Base-by-base conservation (phyloP, 371 early-diverging fungal genomes). In the Mortierella sp. region DNA sequence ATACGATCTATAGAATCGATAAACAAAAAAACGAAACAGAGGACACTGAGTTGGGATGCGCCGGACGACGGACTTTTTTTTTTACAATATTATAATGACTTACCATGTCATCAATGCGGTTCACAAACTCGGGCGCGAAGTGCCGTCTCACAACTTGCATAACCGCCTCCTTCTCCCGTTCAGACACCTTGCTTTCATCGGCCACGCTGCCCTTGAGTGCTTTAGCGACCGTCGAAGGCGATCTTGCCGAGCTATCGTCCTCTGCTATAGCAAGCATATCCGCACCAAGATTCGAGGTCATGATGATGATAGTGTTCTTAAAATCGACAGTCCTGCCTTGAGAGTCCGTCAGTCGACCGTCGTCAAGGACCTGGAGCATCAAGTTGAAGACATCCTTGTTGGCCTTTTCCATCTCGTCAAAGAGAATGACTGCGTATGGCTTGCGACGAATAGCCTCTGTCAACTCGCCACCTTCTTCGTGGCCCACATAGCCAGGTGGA, bases 401-500 rank as follows among this genome's bases (percentile, higher is more conserved):
- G 23, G 97, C 96, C 79, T 96, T 93, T 70, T 98, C 97, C 53
- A 98, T 84, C 81, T 98, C 98, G 79, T 98, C 98, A 31, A 98
- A 80, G 23, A 97, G 75, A 14, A 97, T 87, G 24, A 97, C 93
- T 14, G 92, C 84, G 66, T 97, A 96, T 12, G 96, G 96, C 75
- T 91, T 93, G 56, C 93, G 89, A 66, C 94, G 89, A 26, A 97
- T 90, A 3, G 94, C 91, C 70, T 98, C 97, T 46, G 97, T 96
- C 42, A 97, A 80, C 56, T 93, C 89, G 30, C 97, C 97, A 24
- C 93, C 79, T 64, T 92, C 88, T 59, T 93, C 94, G 19, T 90
- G 89, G 6, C 94, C 93, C n/a, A 93, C 87, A 60, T 94, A 93
- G 3, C 93, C 97, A 5, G 98, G 95, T 41, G 96, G 94, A 8